Conservation (phyloP, 129 eudicot genomes). For the Gnaphalium uliginosum region DNA sequence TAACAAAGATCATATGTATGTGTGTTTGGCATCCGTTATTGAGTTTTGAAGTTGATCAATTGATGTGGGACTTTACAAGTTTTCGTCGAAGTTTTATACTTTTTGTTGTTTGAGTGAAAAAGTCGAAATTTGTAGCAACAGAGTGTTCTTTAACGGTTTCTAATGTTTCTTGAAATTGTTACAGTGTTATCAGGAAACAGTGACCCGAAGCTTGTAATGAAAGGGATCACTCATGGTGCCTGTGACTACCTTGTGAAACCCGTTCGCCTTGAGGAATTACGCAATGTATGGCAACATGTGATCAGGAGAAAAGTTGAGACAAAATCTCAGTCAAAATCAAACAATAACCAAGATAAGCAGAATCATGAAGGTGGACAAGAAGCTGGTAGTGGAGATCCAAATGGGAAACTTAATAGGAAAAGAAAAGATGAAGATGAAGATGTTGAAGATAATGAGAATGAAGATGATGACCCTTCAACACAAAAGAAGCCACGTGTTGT, state of each 20-base stretch:
- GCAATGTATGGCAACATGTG: conserved; percentile 98
- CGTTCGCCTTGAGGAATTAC: conserved; percentile 85
- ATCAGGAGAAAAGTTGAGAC: conserved; percentile 65
- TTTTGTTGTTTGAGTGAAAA: conserved; percentile 18
- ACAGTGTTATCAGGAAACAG: conserved; percentile 96
- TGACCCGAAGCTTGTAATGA: conserved; percentile 94
- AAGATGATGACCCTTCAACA: conserved; percentile 64
- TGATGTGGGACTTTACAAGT: neutral
- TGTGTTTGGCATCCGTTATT: conserved; percentile 8
- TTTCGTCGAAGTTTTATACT: neutral
- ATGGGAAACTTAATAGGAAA: conserved; percentile 63
- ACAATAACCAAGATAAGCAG: conserved; percentile 45
- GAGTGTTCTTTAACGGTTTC: conserved; percentile 12
- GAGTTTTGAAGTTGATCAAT: conserved; percentile 5
- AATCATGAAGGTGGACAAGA: conserved; percentile 60
- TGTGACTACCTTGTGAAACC: conserved; percentile 97
- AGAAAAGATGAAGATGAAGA: conserved; percentile 93
- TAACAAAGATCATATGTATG: neutral
- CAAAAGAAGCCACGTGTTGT: conserved; percentile 98
- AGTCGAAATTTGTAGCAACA: neutral
- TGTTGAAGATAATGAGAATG: conserved; percentile 67
- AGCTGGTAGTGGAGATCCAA: conserved; percentile 61
- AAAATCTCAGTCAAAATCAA: conserved; percentile 49
- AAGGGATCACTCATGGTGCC: conserved; percentile 95
- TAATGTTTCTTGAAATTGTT: conserved; percentile 26